A percentile compares a stretch with the other conserved stretches of the same genome.
These are phyloP conservation scores for Daedalea quercina DNA, from an alignment of 768 basidiomycete genomes.

Conservation along the genomic window DNA sequence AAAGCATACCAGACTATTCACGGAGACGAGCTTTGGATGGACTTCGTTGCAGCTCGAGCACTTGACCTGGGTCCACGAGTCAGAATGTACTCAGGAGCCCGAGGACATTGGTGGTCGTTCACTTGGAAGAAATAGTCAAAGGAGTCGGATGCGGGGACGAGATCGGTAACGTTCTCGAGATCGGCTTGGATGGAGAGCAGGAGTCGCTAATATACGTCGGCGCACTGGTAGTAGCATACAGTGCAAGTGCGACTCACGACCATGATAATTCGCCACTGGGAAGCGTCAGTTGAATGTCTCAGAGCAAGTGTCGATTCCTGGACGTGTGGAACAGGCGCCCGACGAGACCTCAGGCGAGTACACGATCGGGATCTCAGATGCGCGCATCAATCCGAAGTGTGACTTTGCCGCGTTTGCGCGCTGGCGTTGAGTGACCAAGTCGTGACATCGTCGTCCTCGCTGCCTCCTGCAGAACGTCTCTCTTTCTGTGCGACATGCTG, in stretches of 20 bases:
- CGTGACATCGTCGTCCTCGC: too few species aligned
- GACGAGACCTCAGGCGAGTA: background rate
- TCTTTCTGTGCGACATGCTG: background rate
- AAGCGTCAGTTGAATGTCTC: background rate
- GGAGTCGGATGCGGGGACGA: conserved; percentile 56
- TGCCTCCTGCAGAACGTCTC: background rate
- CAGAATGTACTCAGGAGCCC: conserved; percentile 2
- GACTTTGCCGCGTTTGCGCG: conserved; percentile 1
- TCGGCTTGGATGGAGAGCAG: conserved; percentile 71
- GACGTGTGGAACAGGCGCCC: background rate
- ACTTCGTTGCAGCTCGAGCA: conserved; percentile 75
- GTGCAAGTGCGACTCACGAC: conserved; percentile 9
- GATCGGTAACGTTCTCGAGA: conserved; percentile 69
- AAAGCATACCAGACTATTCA: conserved; percentile 58
- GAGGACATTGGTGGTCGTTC: background rate
- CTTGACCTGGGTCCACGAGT: conserved; percentile 44
- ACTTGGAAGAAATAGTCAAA: conserved; percentile 76
- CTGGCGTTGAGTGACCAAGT: background rate
- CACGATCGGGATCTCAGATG: conserved; percentile 4
- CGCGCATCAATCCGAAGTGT: background rate
- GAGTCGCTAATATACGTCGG: conserved; percentile 36
- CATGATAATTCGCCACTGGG: conserved; percentile 4
- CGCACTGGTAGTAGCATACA: background rate
- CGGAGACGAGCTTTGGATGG: conserved; percentile 63
- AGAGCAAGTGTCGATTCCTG: background rate